phyloP scores from a whole-genome alignment of 148 eudicot genomes.

The Silene uniflora region DNA sequence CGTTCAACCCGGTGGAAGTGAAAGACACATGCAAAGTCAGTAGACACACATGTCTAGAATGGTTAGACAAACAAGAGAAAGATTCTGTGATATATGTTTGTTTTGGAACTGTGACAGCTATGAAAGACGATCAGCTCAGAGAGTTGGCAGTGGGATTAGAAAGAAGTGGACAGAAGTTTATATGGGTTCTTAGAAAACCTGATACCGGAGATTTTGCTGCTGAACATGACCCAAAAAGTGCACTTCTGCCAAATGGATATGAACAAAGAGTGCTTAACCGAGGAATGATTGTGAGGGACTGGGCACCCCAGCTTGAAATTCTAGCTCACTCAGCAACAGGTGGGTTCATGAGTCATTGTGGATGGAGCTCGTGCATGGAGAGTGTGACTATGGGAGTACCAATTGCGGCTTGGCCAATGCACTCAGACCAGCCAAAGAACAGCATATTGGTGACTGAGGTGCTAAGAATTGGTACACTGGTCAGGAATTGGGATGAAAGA shows the following conservation, averaged over 20 bases:
- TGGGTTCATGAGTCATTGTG: constrained; percentile 65
- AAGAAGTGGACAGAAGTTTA: constrained; percentile 45
- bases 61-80: constrained; percentile 55
- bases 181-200: constrained; percentile 57
- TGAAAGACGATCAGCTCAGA: constrained; percentile 35
- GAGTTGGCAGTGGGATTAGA: constrained; percentile 64
- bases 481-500: constrained; percentile 38
- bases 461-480: constrained; percentile 31
- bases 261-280: constrained; percentile 40
- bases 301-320: constrained; percentile 68
- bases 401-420: constrained; percentile 64
- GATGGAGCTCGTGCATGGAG: constrained; percentile 27
- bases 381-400: constrained; percentile 66
- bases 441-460: constrained; percentile 30
- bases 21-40: not conserved
- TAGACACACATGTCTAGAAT: constrained; percentile 35
- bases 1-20: constrained; percentile 31
- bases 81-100: constrained; percentile 58
- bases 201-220: constrained; percentile 17
- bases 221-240: constrained; percentile 16
- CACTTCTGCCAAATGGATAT: constrained; percentile 43
- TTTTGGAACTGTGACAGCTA: constrained; percentile 53
- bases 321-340: constrained; percentile 46
- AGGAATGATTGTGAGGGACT: constrained; percentile 49
- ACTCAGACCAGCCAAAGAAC: constrained; percentile 65